Evolutionary conservation across 1,284 basidiomycete genomes (phyloP).

Genomic region (Sphagnurus paluster): DNA sequence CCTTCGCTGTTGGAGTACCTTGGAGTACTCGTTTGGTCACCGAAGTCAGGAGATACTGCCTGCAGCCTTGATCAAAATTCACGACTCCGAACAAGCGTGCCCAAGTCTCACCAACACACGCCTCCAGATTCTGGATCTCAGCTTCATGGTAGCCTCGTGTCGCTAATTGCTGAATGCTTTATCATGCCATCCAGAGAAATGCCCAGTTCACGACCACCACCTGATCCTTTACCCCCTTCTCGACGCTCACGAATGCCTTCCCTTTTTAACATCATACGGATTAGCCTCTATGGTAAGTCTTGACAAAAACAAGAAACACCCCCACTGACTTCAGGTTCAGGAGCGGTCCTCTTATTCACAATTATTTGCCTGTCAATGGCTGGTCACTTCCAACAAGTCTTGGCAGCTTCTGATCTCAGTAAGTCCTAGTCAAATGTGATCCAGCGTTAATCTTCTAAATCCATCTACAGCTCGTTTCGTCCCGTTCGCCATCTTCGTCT

Average conservation of each 20-base stretch:
- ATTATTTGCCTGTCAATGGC: slow-evolving; percentile 75
- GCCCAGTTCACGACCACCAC: slow-evolving; percentile 27
- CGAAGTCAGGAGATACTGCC: not conserved
- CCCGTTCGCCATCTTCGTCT: slow-evolving; percentile 80
- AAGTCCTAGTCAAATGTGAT: slow-evolving; percentile 28
- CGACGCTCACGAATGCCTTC: slow-evolving; percentile 43
- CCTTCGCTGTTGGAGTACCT: not conserved
- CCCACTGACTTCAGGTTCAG: slow-evolving; percentile 34
- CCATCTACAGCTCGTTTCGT: slow-evolving; percentile 69
- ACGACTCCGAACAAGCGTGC: slow-evolving; percentile 15
- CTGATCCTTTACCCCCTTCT: slow-evolving; percentile 26
- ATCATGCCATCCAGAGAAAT: slow-evolving; percentile 36
- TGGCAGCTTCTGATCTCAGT: slow-evolving; percentile 78
- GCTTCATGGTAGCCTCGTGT: slow-evolving; percentile 49
- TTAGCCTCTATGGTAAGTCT: slow-evolving; percentile 57
- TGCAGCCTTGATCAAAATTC: slow-evolving; percentile 4
- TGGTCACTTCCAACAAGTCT: slow-evolving; percentile 67
- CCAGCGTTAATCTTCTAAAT: slow-evolving; percentile 12
- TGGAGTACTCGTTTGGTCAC: not conserved
- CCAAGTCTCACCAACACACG: slow-evolving; percentile 13
- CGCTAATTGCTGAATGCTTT: slow-evolving; percentile 33
- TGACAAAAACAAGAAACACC: not conserved
- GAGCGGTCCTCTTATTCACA: slow-evolving; percentile 66
- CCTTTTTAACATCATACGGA: slow-evolving; percentile 64
- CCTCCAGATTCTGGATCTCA: slow-evolving; percentile 17